A percentile compares a stretch with the other conserved stretches of the same genome.
These are phyloP conservation scores for Stentor coeruleus DNA, from an alignment of 73 alveolate species.

Conservation along the genomic window DNA sequence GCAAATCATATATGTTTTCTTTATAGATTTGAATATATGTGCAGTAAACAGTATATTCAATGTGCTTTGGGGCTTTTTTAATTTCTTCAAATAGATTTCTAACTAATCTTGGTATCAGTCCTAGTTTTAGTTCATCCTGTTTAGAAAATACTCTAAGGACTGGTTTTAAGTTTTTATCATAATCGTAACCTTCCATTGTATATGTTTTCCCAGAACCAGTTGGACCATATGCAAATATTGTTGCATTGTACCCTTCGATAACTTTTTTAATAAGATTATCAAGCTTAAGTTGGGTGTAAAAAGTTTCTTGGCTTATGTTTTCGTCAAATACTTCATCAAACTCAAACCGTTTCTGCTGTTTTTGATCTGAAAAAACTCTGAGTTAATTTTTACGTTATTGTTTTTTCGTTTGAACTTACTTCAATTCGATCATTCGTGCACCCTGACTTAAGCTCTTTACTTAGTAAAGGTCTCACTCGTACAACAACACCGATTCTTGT, in stretches of 20 bases:
- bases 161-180: constrained; percentile 23
- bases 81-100: constrained; percentile 12
- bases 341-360: too few species aligned
- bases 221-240: constrained; percentile 92
- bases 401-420: too few species aligned
- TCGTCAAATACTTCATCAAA: too few species aligned
- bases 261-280: too few species aligned
- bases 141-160: neutral
- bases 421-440: too few species aligned
- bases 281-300: too few species aligned
- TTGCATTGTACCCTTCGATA: constrained; percentile 94
- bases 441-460: neutral
- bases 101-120: constrained; percentile 4
- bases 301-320: too few species aligned
- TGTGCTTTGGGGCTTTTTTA: neutral
- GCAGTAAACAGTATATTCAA: constrained; percentile 55
- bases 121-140: constrained; percentile 1
- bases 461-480: neutral
- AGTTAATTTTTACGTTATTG: too few species aligned
- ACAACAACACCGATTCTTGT: constrained; percentile 16
- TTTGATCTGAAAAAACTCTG: too few species aligned
- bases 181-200: constrained; percentile 90
- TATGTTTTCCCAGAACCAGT: constrained; percentile 97
- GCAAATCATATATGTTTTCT: constrained; percentile 86
- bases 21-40: constrained; percentile 86